phyloP scores from a whole-genome alignment of 2,329 filamentous ascomycete genomes.

The Colletotrichum musae region DNA sequence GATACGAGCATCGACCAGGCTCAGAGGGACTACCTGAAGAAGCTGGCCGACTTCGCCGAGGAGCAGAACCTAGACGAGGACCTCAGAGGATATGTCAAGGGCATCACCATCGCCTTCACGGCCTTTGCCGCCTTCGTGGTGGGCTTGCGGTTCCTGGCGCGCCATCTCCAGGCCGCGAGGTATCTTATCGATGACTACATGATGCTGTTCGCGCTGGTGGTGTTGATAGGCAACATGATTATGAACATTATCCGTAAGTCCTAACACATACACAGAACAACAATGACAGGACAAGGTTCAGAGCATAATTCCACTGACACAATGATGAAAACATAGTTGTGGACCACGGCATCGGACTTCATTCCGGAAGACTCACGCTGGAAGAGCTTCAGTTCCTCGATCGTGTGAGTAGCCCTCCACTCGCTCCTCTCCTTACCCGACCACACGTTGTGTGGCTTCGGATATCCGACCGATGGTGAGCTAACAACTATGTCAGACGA shows the following conservation, averaged over 20 bases:
- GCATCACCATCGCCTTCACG: conserved; percentile 36
- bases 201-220: conserved; percentile 23
- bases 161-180: conserved; percentile 32
- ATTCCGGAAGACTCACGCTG: conserved; percentile 31
- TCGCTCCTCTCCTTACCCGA: background rate
- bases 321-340: background rate
- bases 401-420: conserved; percentile 4
- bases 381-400: conserved; percentile 35
- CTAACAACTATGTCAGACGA: conserved; percentile 1
- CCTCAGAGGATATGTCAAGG: conserved; percentile 27
- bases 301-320: background rate
- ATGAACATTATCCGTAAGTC: conserved; percentile 36
- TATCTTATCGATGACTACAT: conserved; percentile 38
- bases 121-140: conserved; percentile 31
- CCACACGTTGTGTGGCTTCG: too few species aligned
- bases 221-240: conserved; percentile 34
- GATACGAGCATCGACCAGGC: conserved; percentile 27
- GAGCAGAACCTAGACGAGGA: conserved; percentile 33
- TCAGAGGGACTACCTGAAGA: conserved; percentile 32
- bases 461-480: background rate
- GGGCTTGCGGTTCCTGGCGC: conserved; percentile 28
- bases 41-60: conserved; percentile 30
- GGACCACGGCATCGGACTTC: conserved; percentile 28
- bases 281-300: background rate
- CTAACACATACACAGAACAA: accelerated